Base-by-base conservation (phyloP, 306 rosid species). In the Macrotyloma uniflorum region DNA sequence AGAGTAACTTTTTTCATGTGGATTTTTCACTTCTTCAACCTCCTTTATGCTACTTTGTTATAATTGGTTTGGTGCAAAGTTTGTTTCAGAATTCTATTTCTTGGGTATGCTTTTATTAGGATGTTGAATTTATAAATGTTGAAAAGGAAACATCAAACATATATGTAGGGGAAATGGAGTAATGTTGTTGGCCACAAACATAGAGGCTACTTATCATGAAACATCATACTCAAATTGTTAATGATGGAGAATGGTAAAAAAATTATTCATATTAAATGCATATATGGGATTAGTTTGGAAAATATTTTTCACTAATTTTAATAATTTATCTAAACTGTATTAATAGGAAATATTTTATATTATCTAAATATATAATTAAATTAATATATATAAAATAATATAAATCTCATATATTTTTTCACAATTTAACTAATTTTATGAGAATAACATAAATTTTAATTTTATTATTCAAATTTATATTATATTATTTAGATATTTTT, bases 171-270 rank as follows among this genome's bases (percentile, higher is more conserved):
- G 10, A 16, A 42, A 40, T 66, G 53, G 18, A 22, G 72, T 67
- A 67, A 67, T 66, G 71, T 57, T 57, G 64, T 57, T 57, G 64
- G 64, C 62, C 62, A 55, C 14, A 55, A 11, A 55, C 11, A 11
- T 55, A 54, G 32, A 22, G n/a, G 15, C 38, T 28, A 59, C 30
- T 59, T 28, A 26, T 59, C 2, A 28, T 4, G 11, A n/a, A n/a
- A n/a, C n/a, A n/a, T n/a, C n/a, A 15, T 45, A 13, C 8, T 68
- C 24, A 45, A 43, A 45, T 45, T 23, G 57, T 68, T 24, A 14
- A 62, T 30, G 24, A 12, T 57, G 14, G 40, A 28, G 6, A 59
- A 59, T 24, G 61, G 45, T n/a, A 45, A 69, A 16, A 49, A 15
- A 1, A 4, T 15, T 16, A 28, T 45, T 43, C 7, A 28, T 24